phyloP scores from a whole-genome alignment of 352 stramenopile species.

The Globisporangium parvum region DNA sequence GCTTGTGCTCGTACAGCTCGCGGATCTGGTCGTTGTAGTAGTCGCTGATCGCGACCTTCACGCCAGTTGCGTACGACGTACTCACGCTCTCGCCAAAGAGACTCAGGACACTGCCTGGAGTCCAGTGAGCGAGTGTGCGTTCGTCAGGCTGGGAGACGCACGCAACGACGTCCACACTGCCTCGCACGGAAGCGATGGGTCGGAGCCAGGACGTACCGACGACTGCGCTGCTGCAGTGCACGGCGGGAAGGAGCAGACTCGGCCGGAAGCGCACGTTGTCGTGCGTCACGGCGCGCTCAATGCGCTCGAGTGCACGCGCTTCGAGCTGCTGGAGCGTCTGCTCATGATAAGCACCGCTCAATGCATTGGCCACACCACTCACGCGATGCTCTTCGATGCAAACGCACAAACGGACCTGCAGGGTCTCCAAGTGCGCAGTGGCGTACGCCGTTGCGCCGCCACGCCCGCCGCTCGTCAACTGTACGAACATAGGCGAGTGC shows the following conservation, averaged over 20 bases:
- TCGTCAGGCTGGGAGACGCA: too few relatives aligned
- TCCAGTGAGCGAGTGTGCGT: too few relatives aligned
- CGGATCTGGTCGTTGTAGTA: conserved; percentile 89
- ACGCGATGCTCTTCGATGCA: neutral
- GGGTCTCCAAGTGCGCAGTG: conserved; percentile 26
- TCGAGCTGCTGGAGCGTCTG: conserved; percentile 48
- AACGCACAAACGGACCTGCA: conserved; percentile 28
- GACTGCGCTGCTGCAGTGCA: conserved; percentile 41
- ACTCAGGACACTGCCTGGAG: conserved; percentile 38
- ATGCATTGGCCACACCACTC: neutral
- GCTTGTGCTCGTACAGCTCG: conserved; percentile 70
- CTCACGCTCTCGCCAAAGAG: conserved; percentile 54
- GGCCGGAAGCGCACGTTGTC: conserved; percentile 62
- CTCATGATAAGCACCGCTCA: neutral
- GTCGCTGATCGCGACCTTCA: conserved; percentile 76
- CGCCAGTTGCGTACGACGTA: conserved; percentile 57
- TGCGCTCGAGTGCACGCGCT: conserved; percentile 38
- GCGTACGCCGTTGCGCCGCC: conserved; percentile 34
- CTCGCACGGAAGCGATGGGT: neutral
- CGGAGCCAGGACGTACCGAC: conserved; percentile 26
- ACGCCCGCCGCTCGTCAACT: conserved; percentile 29
- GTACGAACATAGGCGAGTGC: neutral
- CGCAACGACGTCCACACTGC: too few relatives aligned
- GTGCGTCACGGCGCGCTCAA: conserved; percentile 33
- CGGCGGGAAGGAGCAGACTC: conserved; percentile 48